phyloP scores from a whole-genome alignment of 805 yeast genomes.

The Metschnikowia picachoensis region DNA sequence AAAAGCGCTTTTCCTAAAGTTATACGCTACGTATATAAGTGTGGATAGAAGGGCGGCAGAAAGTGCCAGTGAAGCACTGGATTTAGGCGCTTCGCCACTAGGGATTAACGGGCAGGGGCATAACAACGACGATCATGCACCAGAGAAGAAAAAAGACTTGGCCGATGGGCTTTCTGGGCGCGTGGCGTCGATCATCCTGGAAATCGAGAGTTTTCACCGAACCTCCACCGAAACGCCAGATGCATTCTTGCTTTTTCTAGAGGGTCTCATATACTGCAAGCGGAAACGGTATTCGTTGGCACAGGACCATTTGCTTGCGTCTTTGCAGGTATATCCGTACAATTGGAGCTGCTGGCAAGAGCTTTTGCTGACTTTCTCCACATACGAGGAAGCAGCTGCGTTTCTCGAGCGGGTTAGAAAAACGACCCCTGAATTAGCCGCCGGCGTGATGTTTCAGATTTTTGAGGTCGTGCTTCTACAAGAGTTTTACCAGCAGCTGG shows the following conservation, averaged over 20 bases:
- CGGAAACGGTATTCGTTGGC: slow-evolving; percentile 63
- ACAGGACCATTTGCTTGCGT: slow-evolving; percentile 52
- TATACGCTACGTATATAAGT: slow-evolving; percentile 67
- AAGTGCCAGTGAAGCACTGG: slow-evolving; percentile 64
- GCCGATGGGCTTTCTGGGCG: slow-evolving; percentile 26
- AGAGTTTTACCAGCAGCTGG: slow-evolving; percentile 71
- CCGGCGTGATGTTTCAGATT: slow-evolving; percentile 40
- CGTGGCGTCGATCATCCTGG: slow-evolving; percentile 35
- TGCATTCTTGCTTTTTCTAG: slow-evolving; percentile 65
- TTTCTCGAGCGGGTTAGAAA: slow-evolving; percentile 36
- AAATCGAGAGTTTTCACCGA: slow-evolving; percentile 32
- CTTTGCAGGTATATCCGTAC: slow-evolving; percentile 67
- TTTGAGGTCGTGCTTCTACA: slow-evolving; percentile 69
- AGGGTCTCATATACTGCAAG: slow-evolving; percentile 63
- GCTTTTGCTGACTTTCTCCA: slow-evolving; percentile 55
- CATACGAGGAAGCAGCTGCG: slow-evolving; percentile 55
- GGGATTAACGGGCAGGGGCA: not conserved
- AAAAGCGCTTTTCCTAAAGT: slow-evolving; percentile 54
- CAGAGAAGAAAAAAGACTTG: slow-evolving; percentile 10
- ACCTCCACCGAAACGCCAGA: slow-evolving; percentile 28
- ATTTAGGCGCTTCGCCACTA: slow-evolving; percentile 19
- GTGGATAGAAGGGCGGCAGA: slow-evolving; percentile 77
- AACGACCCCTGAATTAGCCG: slow-evolving; percentile 30
- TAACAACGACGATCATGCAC: slow-evolving; percentile 1
- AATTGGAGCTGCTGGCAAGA: slow-evolving; percentile 97